phyloP scores from a whole-genome alignment of 176 grass and related monocot genomes.

The Pontederia paniculata region DNA sequence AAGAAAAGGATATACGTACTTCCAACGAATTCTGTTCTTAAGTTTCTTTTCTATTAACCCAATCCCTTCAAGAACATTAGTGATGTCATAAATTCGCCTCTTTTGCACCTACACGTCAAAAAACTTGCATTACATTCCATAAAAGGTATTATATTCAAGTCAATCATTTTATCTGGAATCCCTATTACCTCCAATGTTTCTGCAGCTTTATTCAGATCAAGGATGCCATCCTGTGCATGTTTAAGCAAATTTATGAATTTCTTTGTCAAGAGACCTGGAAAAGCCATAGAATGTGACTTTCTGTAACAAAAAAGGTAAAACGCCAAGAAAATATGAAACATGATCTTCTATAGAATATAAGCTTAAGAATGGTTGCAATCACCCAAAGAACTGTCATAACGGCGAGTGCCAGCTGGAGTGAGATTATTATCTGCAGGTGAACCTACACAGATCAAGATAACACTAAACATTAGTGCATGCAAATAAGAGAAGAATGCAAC shows the following conservation, averaged over 20 bases:
- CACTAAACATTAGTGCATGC: not conserved
- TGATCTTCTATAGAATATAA: not conserved
- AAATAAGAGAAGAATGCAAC: not conserved
- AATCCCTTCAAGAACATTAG: conserved; percentile 97
- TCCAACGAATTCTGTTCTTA: conserved; percentile 75
- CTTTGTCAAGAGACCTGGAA: conserved; percentile 61
- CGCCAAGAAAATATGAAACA: not conserved
- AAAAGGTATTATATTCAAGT: conserved; percentile 2
- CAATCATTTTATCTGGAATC: conserved; percentile 14
- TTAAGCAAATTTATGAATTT: conserved; percentile 81
- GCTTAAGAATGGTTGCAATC: conserved; percentile 15
- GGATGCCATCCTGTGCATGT: conserved; percentile 59
- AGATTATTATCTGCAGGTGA: conserved; percentile 51
- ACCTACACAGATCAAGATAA: conserved; percentile 25
- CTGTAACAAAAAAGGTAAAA: conserved; percentile 19
- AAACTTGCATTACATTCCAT: not conserved
- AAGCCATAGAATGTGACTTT: conserved; percentile 19
- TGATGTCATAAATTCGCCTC: conserved; percentile 94
- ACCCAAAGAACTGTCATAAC: conserved; percentile 89
- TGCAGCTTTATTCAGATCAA: conserved; percentile 77
- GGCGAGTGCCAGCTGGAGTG: conserved; percentile 50
- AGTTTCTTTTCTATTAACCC: conserved; percentile 89
- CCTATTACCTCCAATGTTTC: conserved; percentile 47
- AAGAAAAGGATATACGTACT: conserved; percentile 33
- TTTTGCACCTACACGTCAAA: conserved; percentile 62